Percentiles rank a stretch among this genome's conserved stretches.
Evolutionary conservation across 75 land plant species (phyloP).

Genomic region (Isoetes taiwanensis): DNA sequence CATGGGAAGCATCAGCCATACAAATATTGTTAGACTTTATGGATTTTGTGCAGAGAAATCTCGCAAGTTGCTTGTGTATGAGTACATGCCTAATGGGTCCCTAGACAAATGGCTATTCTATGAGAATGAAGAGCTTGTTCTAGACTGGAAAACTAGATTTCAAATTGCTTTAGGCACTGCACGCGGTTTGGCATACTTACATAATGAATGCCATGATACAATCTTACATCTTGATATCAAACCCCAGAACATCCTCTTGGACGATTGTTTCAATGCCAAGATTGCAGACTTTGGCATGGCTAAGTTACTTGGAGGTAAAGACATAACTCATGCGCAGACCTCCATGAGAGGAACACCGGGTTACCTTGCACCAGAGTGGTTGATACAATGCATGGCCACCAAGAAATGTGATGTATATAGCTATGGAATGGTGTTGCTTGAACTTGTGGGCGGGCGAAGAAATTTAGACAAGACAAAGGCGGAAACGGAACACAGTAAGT

Average conservation of each 20-base stretch:
- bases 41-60: too few relatives aligned
- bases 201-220: background rate
- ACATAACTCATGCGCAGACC: background rate
- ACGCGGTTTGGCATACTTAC: background rate
- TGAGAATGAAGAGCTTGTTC: too few relatives aligned
- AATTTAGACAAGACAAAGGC: background rate
- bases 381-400: background rate
- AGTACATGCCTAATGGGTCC: too few relatives aligned
- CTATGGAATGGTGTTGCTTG: constrained; percentile 2
- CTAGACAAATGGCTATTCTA: too few relatives aligned
- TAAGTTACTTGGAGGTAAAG: background rate
- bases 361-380: constrained; percentile 5
- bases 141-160: background rate
- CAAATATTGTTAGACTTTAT: too few relatives aligned
- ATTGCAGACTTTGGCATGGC: constrained; percentile 4
- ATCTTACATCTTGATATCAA: constrained; percentile 1
- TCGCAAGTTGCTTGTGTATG: too few relatives aligned
- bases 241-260: constrained; percentile 2
- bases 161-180: constrained; percentile 1
- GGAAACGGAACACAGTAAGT: background rate
- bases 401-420: constrained; percentile 7
- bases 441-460: background rate
- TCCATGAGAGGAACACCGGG: background rate
- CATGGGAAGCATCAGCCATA: too few relatives aligned
- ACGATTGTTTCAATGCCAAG: background rate